A percentile compares a stretch with the other conserved stretches of the same genome.
These are phyloP conservation scores for Chlorella sorokiniana DNA, from an alignment of 139 green algal genomes.

Conservation along the genomic window DNA sequence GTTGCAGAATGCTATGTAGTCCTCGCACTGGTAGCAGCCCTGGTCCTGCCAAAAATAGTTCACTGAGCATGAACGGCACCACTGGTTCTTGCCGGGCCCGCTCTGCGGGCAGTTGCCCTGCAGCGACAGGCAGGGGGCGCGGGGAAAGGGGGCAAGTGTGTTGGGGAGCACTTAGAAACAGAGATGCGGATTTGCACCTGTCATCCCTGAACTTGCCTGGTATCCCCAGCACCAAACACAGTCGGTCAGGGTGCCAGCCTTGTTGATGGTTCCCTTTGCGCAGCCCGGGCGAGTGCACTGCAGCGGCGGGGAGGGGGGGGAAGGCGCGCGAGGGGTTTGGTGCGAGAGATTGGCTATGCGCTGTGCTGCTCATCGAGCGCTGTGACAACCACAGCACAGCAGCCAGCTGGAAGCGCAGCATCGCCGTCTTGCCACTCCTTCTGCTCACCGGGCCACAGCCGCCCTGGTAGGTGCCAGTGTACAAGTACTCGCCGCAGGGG, in stretches of 20 bases:
- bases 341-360: too few relatives aligned
- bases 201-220: background rate
- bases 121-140: background rate
- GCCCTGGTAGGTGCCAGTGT: background rate
- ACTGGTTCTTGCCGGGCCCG: background rate
- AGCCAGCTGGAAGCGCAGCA: background rate
- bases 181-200: background rate
- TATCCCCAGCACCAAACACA: background rate
- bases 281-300: background rate
- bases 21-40: background rate
- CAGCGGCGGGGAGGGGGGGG: background rate
- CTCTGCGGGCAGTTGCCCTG: background rate
- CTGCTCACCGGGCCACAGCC: background rate
- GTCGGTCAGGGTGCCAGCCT: background rate
- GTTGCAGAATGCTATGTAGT: background rate
- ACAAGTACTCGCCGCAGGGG: background rate
- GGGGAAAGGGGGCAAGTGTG: background rate
- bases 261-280: background rate
- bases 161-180: background rate
- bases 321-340: background rate
- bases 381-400: background rate
- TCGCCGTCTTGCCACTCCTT: background rate
- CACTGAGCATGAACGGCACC: background rate
- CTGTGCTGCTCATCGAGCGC: background rate
- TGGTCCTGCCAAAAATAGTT: background rate